These are phyloP conservation scores for Neurospora sublineolata DNA, from an alignment of 495 filamentous ascomycete species.

Conservation along the genomic window DNA sequence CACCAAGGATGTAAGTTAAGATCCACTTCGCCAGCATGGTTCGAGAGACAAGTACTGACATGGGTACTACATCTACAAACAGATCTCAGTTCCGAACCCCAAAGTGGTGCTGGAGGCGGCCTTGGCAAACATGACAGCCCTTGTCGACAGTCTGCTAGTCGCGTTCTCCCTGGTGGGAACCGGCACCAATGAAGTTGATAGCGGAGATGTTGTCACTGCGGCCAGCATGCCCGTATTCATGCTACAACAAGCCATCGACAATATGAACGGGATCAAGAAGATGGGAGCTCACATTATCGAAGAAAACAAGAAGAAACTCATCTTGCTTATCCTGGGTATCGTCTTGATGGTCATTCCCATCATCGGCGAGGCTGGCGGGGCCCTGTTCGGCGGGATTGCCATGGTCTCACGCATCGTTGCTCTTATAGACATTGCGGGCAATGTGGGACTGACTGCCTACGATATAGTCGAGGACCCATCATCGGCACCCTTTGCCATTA, in stretches of 20 bases:
- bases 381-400: not conserved
- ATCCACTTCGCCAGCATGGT: no score
- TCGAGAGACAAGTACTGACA: not conserved
- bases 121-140: not conserved
- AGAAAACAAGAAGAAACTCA: slow-evolving; percentile 1
- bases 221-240: slow-evolving; percentile 1
- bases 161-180: not conserved
- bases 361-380: slow-evolving; percentile 1
- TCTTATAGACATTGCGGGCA: slow-evolving; percentile 6
- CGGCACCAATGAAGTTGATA: not conserved
- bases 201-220: not conserved
- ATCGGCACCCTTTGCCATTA: slow-evolving; percentile 12
- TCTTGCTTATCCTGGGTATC: slow-evolving; percentile 1
- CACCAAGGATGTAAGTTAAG: not conserved
- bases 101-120: not conserved
- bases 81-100: not conserved
- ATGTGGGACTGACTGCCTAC: slow-evolving; percentile 9
- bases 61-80: not conserved
- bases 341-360: slow-evolving; percentile 2
- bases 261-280: slow-evolving; percentile 3
- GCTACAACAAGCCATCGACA: not conserved
- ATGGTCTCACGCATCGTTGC: slow-evolving; percentile 1
- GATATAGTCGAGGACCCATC: slow-evolving; percentile 8
- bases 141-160: not conserved
- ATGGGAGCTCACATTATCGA: not conserved